Evolutionary conservation across 2,329 filamentous ascomycete genomes (phyloP).

Genomic region (Aspergillus spinulosporus): DNA sequence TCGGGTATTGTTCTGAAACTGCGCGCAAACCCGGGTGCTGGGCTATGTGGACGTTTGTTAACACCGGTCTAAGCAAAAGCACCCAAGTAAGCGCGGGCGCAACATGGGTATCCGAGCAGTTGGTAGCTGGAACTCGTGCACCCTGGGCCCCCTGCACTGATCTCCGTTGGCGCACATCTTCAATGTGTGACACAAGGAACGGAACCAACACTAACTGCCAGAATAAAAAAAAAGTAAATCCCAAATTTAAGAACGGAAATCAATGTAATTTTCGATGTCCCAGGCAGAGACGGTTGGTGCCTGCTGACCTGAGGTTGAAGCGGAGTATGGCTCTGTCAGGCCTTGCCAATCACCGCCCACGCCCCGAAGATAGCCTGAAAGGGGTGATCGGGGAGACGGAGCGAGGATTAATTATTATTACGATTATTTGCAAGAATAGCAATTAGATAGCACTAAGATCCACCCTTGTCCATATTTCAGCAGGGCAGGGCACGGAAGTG

Average conservation of each 20-base stretch:
- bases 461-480: neutral
- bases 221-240: neutral
- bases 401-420: neutral
- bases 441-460: neutral
- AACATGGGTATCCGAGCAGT: neutral
- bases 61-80: neutral
- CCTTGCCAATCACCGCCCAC: neutral
- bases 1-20: neutral
- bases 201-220: neutral
- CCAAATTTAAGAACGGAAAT: neutral
- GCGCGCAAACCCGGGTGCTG: constrained; percentile 3
- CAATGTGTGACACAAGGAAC: neutral
- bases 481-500: neutral
- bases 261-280: neutral
- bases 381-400: neutral
- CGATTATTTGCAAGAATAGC: neutral
- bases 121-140: neutral
- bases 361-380: neutral
- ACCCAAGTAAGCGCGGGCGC: neutral
- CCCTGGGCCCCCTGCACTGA: neutral
- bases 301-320: constrained; percentile 1
- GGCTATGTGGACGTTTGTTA: neutral
- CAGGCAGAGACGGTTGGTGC: constrained; percentile 10
- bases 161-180: neutral
- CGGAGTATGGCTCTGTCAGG: neutral